Percentiles rank a stretch among this genome's conserved stretches.
Evolutionary conservation across 2,329 filamentous ascomycete species (phyloP).

Genomic region (Talaromyces islandicus): DNA sequence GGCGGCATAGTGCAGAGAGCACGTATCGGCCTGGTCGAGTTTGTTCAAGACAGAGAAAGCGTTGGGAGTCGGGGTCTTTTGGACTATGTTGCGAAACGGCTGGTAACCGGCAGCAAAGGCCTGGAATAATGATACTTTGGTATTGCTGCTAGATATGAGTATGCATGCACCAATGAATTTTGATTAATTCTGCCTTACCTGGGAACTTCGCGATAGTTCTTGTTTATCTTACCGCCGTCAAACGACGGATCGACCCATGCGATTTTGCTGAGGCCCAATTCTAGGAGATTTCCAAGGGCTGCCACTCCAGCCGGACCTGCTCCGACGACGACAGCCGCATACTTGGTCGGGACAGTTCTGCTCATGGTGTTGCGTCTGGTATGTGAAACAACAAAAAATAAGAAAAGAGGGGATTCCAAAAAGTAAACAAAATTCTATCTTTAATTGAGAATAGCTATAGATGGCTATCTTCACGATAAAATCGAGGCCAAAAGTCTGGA

Average conservation of each 20-base stretch:
- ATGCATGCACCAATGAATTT: neutral
- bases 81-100: constrained; percentile 49
- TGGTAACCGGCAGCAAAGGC: constrained; percentile 50
- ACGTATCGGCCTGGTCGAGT: constrained; percentile 53
- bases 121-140: constrained; percentile 55
- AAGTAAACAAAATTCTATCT: neutral
- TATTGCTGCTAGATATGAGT: constrained; percentile 43
- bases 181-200: constrained; percentile 27
- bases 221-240: constrained; percentile 47
- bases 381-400: neutral
- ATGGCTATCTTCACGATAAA: neutral
- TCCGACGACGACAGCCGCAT: constrained; percentile 53
- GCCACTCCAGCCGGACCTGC: constrained; percentile 56
- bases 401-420: neutral
- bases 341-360: constrained; percentile 29
- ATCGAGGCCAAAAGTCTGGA: neutral
- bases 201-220: constrained; percentile 56
- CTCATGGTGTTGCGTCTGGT: constrained; percentile 3
- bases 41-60: constrained; percentile 49
- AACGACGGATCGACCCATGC: constrained; percentile 57
- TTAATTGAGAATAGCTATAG: neutral
- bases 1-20: constrained; percentile 52
- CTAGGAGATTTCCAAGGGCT: constrained; percentile 56
- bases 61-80: constrained; percentile 45
- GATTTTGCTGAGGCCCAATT: constrained; percentile 43